These are phyloP conservation scores for Ophiostoma angusticollis DNA, from an alignment of 2,329 filamentous ascomycete genomes.

Conservation along the genomic window DNA sequence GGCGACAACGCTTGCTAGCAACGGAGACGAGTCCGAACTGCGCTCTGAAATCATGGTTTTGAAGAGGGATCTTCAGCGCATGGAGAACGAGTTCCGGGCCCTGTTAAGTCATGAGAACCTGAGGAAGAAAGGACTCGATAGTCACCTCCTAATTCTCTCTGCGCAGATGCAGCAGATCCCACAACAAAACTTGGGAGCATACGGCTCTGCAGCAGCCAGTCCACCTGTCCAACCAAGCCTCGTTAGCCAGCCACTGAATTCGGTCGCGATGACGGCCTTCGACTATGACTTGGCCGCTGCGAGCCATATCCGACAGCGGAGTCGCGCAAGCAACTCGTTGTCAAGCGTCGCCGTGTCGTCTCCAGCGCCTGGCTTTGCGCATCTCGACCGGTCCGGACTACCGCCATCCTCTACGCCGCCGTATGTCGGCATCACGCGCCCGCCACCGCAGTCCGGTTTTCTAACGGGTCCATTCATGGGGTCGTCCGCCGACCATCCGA, in stretches of 20 bases:
- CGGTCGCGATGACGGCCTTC: constrained; percentile 22
- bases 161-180: constrained; percentile 31
- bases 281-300: constrained; percentile 32
- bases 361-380: constrained; percentile 26
- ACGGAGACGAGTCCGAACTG: constrained; percentile 47
- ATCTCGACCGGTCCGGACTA: constrained; percentile 21
- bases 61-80: constrained; percentile 42
- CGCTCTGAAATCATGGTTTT: constrained; percentile 37
- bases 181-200: constrained; percentile 23
- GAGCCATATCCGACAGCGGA: constrained; percentile 34
- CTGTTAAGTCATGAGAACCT: constrained; percentile 35
- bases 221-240: neutral
- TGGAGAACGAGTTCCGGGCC: constrained; percentile 39
- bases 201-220: constrained; percentile 19
- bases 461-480: constrained; percentile 41
- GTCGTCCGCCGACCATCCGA: constrained; percentile 29
- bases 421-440: constrained; percentile 2
- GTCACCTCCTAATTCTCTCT: constrained; percentile 32
- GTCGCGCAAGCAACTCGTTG: constrained; percentile 34
- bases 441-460: constrained; percentile 32
- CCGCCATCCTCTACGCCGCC: constrained; percentile 23
- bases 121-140: constrained; percentile 32
- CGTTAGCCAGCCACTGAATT: neutral
- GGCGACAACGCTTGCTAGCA: constrained; percentile 49
- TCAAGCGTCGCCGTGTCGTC: constrained; percentile 30